Evolutionary conservation across 805 yeast species (phyloP).

Genomic region (Alloascoidea africana): DNA sequence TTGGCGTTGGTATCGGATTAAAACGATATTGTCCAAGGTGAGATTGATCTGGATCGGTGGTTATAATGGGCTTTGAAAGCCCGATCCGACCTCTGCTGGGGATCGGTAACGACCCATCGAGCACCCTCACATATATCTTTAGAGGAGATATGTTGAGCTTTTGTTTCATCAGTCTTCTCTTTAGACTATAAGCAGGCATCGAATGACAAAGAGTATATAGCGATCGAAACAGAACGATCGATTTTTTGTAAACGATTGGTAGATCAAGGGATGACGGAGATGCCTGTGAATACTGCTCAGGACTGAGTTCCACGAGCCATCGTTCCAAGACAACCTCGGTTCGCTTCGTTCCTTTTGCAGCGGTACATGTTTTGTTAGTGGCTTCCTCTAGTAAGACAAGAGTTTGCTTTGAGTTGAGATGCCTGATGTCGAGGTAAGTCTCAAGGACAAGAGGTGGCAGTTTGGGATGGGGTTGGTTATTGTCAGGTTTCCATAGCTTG

Average conservation of each 20-base stretch:
- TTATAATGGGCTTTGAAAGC: slow-evolving; percentile 48
- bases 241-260: slow-evolving; percentile 57
- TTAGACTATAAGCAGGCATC: slow-evolving; percentile 57
- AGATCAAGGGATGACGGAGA: slow-evolving; percentile 26
- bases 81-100: slow-evolving; percentile 78
- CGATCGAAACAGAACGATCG: slow-evolving; percentile 60
- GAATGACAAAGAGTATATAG: slow-evolving; percentile 50
- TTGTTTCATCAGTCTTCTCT: slow-evolving; percentile 25
- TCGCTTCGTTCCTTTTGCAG: slow-evolving; percentile 49
- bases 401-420: slow-evolving; percentile 37
- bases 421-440: slow-evolving; percentile 56
- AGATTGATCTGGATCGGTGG: slow-evolving; percentile 21
- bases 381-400: slow-evolving; percentile 42
- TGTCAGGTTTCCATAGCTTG: slow-evolving; percentile 37
- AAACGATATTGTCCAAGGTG: slow-evolving; percentile 51
- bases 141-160: slow-evolving; percentile 24
- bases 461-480: slow-evolving; percentile 9
- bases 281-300: slow-evolving; percentile 19
- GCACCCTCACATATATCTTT: slow-evolving; percentile 28
- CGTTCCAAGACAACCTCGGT: slow-evolving; percentile 86
- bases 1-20: slow-evolving; percentile 56
- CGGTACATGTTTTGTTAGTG: slow-evolving; percentile 24
- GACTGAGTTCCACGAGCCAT: slow-evolving; percentile 78
- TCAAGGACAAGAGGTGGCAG: slow-evolving; percentile 81
- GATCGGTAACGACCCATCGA: slow-evolving; percentile 71